These are phyloP conservation scores for Globisporangium ultimum DNA, from an alignment of 352 stramenopile species.

Conservation along the genomic window DNA sequence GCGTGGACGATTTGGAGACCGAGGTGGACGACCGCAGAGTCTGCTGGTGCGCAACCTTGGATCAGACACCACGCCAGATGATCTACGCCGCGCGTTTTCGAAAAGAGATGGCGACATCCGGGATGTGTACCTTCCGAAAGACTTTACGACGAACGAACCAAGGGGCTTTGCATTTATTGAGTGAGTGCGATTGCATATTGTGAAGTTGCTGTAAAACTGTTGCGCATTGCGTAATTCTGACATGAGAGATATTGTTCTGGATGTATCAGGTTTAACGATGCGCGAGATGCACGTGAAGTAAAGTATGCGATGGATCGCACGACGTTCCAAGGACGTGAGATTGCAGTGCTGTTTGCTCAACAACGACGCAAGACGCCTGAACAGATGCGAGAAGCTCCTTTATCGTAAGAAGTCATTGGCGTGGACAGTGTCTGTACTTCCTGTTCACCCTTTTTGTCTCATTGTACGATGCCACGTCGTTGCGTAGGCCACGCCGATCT, in stretches of 20 bases:
- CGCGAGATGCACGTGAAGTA: slow-evolving; percentile 55
- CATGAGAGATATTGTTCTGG: neutral
- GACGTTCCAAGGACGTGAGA: slow-evolving; percentile 61
- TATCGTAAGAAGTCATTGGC: slow-evolving; percentile 7
- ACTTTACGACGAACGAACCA: slow-evolving; percentile 47
- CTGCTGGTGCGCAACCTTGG: slow-evolving; percentile 53
- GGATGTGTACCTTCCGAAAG: slow-evolving; percentile 67
- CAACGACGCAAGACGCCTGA: slow-evolving; percentile 74
- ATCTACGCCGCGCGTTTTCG: slow-evolving; percentile 48
- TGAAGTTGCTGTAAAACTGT: neutral
- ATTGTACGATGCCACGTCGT: neutral
- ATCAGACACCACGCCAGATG: slow-evolving; percentile 30
- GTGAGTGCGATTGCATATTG: slow-evolving; percentile 16
- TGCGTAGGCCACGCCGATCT: slow-evolving; percentile 19
- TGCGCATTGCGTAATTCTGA: neutral
- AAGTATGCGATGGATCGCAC: slow-evolving; percentile 77
- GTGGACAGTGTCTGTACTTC: no score
- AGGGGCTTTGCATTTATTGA: slow-evolving; percentile 85
- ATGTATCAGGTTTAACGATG: slow-evolving; percentile 42
- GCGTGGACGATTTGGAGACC: slow-evolving; percentile 1
- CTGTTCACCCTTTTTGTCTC: neutral
- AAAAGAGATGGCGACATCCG: slow-evolving; percentile 46
- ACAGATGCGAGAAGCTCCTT: slow-evolving; percentile 46
- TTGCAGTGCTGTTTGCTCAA: slow-evolving; percentile 76
- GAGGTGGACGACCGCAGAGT: slow-evolving; percentile 28